Conservation (phyloP, 495 filamentous ascomycete genomes). For the Aspergillus sclerotioniger region DNA sequence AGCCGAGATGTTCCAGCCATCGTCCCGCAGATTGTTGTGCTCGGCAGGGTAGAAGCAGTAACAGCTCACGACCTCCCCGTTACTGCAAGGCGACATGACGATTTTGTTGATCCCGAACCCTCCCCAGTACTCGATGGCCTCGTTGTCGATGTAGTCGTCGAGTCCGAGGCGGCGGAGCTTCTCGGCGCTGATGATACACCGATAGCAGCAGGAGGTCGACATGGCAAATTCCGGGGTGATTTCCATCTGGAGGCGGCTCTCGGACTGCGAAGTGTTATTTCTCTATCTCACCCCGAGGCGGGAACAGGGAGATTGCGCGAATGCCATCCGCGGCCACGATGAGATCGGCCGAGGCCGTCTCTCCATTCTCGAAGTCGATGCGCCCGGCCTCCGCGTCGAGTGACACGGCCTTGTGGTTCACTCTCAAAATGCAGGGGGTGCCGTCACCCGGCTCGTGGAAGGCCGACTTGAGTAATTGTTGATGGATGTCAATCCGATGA, state of each 20-base stretch:
- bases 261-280: too few relatives aligned
- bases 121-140: conserved; percentile 36
- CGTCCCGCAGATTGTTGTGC: conserved; percentile 25
- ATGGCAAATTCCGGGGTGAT: conserved; percentile 25
- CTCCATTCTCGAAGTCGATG: conserved; percentile 26
- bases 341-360: conserved; percentile 18
- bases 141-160: conserved; percentile 26
- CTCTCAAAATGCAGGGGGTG: conserved; percentile 17
- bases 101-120: conserved; percentile 35
- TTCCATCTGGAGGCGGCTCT: conserved; percentile 15
- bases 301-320: conserved; percentile 16
- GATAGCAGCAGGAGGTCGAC: conserved; percentile 32
- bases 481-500: conserved; percentile 33
- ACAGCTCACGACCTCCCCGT: conserved; percentile 28
- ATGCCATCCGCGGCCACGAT: conserved; percentile 33
- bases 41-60: conserved; percentile 27
- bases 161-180: conserved; percentile 26
- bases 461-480: conserved; percentile 26
- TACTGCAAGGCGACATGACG: conserved; percentile 30
- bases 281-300: too few relatives aligned
- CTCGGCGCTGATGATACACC: conserved; percentile 31
- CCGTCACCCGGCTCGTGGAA: conserved; percentile 25
- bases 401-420: conserved; percentile 25
- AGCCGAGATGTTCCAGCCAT: conserved; percentile 28
- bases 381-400: conserved; percentile 21